phyloP scores from a whole-genome alignment of 2,329 filamentous ascomycete species.

The Monilinia vaccinii-corymbosi region DNA sequence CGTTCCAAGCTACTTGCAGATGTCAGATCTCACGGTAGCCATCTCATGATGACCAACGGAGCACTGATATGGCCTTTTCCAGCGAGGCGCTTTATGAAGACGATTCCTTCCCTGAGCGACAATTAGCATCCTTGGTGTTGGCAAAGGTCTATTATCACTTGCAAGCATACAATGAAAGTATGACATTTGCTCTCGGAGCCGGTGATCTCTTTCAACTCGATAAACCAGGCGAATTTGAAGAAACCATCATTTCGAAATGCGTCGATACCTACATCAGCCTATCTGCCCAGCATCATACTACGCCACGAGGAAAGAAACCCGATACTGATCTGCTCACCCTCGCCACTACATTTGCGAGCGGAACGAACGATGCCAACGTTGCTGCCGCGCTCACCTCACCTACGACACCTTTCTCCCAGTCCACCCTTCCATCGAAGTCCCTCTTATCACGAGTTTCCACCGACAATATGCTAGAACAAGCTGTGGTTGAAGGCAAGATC shows the following conservation, averaged over 20 bases:
- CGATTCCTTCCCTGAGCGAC: conserved; percentile 84
- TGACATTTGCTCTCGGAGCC: conserved; percentile 92
- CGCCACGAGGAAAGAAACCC: conserved; percentile 39
- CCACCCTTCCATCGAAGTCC: conserved; percentile 85
- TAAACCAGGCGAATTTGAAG: conserved; percentile 86
- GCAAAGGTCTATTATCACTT: conserved; percentile 99
- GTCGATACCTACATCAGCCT: conserved; percentile 94
- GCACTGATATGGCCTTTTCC: conserved; percentile 19
- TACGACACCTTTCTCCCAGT: conserved; percentile 92
- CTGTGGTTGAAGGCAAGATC: conserved; percentile 32
- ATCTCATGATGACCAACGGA: background rate
- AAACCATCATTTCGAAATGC: conserved; percentile 98
- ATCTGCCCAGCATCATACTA: conserved; percentile 49
- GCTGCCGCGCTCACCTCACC: conserved; percentile 61
- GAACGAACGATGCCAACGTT: conserved; percentile 55
- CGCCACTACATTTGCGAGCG: conserved; percentile 67
- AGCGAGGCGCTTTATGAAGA: conserved; percentile 98
- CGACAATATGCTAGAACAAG: conserved; percentile 48
- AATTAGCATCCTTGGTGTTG: conserved; percentile 86
- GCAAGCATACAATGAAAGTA: conserved; percentile 97
- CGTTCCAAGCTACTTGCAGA: background rate
- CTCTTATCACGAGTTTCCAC: conserved; percentile 76
- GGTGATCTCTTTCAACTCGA: conserved; percentile 94
- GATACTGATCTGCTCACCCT: conserved; percentile 45
- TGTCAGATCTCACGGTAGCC: background rate